Percentiles rank a stretch among this genome's conserved stretches.
Conservation (phyloP, 345 rosid genomes). For the Populus alba region DNA sequence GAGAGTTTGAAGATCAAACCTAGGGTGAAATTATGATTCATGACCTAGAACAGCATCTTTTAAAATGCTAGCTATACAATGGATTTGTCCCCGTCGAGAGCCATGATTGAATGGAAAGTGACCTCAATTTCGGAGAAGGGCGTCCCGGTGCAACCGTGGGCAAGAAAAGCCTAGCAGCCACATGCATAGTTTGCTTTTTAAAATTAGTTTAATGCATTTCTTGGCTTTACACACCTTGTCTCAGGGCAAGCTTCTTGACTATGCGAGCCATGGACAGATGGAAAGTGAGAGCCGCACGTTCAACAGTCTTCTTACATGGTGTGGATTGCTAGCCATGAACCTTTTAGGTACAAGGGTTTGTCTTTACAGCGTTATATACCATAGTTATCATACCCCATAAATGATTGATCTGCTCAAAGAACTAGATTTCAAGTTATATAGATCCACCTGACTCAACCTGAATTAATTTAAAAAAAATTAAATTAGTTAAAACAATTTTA, state of each 20-base stretch:
- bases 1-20: no score
- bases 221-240: constrained; percentile 8
- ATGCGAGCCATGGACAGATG: constrained; percentile 1
- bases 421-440: rapidly evolving
- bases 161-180: constrained; percentile 10
- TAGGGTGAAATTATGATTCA: no score
- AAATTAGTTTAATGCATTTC: neutral
- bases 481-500: no score
- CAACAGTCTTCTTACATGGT: neutral
- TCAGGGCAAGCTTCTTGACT: neutral
- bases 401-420: no score
- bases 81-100: no score
- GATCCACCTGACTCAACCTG: no score
- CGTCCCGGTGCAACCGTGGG: neutral
- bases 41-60: no score
- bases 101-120: neutral
- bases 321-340: neutral
- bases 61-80: no score
- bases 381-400: no score
- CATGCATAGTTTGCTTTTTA: constrained; percentile 8
- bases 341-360: neutral
- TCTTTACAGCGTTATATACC: neutral
- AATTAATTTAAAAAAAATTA: no score
- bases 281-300: constrained; percentile 20
- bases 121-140: neutral